Evolutionary conservation across 345 rosid genomes (phyloP), one percentile per base, ranked within the genome.

Genomic region (Sonneratia alba): DNA sequence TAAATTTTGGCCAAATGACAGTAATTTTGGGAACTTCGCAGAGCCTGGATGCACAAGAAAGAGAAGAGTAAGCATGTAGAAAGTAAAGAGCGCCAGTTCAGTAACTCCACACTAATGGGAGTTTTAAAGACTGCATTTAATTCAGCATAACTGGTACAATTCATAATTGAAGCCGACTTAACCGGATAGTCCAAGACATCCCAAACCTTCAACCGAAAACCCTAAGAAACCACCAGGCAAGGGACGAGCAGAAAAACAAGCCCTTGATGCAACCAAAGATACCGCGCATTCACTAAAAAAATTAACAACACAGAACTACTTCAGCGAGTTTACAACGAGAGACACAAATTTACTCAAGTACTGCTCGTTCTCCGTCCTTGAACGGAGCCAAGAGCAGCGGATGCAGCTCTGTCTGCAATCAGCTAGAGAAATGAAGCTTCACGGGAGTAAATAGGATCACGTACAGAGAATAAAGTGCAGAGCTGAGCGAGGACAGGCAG

Each of bases 311-410:
- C 70, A 40, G 14, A 67, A 3, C 22, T 66, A 12, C 6, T 7
- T 24, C 24, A 15, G 4, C 48, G 9, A 43, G 37, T 4, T 38
- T 7, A 67, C 65, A 32, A 38, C 48, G 12, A 37, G 13, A 67
- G 37, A 21, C 69, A 14, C 49, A 38, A 40, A 67, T 37, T 67
- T 9, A 40, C n/a, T 7, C 34, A 42, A 43, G 70, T 49, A 43
- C 42, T 47, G 51, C 53, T 67, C 53, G 51, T 42, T 42, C 10
- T 42, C 6, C 7, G 45, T 42, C 45, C 14, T 13, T 8, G n/a
- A 43, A n/a, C 51, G 51, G 51, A 67, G 70, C 53, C 18, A 7
- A 67, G 36, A 67, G 42, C 22, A 67, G 15, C 70, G 24, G 69
- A 37, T 15, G 22, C 21, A 19, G 38, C 68, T 66, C 24, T 21